phyloP scores from a whole-genome alignment of 345 rosid genomes.

The Rhizophora mangle region DNA sequence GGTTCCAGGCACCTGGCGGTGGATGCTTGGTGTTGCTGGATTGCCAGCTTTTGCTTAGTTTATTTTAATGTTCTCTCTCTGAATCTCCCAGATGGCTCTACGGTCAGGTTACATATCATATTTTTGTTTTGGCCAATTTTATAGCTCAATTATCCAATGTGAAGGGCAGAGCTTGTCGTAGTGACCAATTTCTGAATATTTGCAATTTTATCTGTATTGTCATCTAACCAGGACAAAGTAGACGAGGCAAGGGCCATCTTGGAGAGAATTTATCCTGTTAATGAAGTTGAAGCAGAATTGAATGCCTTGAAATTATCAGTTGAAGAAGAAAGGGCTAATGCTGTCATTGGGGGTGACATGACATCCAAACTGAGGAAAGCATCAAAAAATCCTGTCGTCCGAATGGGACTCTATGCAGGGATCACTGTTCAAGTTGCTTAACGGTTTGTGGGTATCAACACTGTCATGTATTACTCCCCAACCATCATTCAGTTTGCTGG shows the following conservation, averaged over 20 bases:
- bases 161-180: not conserved
- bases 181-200: not conserved
- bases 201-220: not conserved
- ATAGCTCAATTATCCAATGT: too few species aligned
- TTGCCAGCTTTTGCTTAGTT: constrained; percentile 65
- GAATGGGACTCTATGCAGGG: constrained; percentile 86
- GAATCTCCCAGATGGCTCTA: constrained; percentile 93
- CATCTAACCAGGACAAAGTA: constrained; percentile 32
- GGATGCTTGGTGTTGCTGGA: constrained; percentile 90
- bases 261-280: constrained; percentile 56
- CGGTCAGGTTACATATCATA: constrained; percentile 31
- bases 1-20: constrained; percentile 69
- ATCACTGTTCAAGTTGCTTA: constrained; percentile 88
- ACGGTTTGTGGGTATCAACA: constrained; percentile 91
- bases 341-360: constrained; percentile 42
- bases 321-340: constrained; percentile 57
- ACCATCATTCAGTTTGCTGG: constrained; percentile 90
- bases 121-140: not conserved
- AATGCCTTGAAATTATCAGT: constrained; percentile 48
- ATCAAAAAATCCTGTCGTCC: constrained; percentile 39
- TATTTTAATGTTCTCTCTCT: constrained; percentile 59
- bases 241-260: constrained; percentile 60
- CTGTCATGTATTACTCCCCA: constrained; percentile 92
- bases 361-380: constrained; percentile 62
- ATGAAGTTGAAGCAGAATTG: constrained; percentile 64